Percentiles rank a stretch among this genome's conserved stretches.
These are phyloP conservation scores for Cyanodermella asteris DNA, from an alignment of 2,329 filamentous ascomycete genomes.

Conservation along the genomic window DNA sequence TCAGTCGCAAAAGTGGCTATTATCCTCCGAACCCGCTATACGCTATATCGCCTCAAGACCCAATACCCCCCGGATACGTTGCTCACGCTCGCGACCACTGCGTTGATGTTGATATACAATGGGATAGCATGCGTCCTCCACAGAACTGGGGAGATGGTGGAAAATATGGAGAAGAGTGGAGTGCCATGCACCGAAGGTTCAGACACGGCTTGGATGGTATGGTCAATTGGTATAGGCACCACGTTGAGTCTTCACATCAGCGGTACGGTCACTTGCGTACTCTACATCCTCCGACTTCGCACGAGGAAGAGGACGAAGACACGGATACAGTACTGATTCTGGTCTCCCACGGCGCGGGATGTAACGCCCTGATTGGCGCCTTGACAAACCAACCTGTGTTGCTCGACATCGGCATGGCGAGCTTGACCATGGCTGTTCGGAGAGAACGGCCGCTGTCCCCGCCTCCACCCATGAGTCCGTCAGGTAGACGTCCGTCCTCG, in stretches of 20 bases:
- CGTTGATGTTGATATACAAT: constrained; percentile 73
- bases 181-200: constrained; percentile 80
- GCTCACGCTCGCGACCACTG: constrained; percentile 78
- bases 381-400: constrained; percentile 81
- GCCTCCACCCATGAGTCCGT: not conserved
- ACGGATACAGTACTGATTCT: constrained; percentile 63
- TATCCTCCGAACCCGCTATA: constrained; percentile 60
- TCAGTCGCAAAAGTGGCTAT: constrained; percentile 28
- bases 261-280: constrained; percentile 7
- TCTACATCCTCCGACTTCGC: constrained; percentile 20
- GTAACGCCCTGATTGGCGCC: constrained; percentile 83
- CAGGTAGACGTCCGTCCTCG: constrained; percentile 6
- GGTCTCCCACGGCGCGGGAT: constrained; percentile 86
- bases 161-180: constrained; percentile 82
- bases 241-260: no score
- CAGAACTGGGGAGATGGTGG: constrained; percentile 76
- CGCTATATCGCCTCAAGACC: constrained; percentile 55
- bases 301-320: constrained; percentile 36
- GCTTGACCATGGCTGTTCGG: constrained; percentile 66
- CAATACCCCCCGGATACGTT: constrained; percentile 73
- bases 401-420: constrained; percentile 74
- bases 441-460: constrained; percentile 17
- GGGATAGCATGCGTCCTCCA: constrained; percentile 71
- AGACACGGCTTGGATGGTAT: constrained; percentile 56
- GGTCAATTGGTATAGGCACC: constrained; percentile 56